phyloP scores from a whole-genome alignment of 208 protist species.

The Acanthamoeba royreba region DNA sequence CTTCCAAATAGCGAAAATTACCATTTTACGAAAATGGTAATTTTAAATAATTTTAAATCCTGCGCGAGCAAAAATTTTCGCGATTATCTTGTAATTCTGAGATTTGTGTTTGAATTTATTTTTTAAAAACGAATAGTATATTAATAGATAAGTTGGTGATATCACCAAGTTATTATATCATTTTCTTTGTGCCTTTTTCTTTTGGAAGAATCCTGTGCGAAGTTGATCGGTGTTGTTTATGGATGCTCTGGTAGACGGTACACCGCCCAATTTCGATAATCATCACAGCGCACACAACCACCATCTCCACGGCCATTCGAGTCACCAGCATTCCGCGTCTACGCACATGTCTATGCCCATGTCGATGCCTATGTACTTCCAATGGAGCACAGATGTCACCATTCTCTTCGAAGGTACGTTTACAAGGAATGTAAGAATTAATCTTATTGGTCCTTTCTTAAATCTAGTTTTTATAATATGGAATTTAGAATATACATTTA shows the following conservation, averaged over 20 bases:
- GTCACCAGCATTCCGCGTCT: not conserved
- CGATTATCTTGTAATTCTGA: too few species aligned
- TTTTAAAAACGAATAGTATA: too few species aligned
- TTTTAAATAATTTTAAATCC: too few species aligned
- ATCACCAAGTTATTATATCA: too few species aligned
- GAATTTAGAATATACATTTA: not conserved
- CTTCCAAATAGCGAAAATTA: too few species aligned
- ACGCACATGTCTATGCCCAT: not conserved
- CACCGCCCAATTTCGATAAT: not conserved
- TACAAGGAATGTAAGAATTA: too few species aligned
- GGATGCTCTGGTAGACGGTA: not conserved
- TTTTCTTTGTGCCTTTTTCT: too few species aligned
- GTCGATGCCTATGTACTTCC: not conserved
- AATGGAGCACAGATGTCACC: not conserved
- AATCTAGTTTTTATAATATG: not conserved
- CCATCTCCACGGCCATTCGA: not conserved
- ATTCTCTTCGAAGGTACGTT: not conserved
- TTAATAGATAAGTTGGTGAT: too few species aligned
- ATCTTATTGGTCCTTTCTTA: not conserved
- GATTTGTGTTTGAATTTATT: too few species aligned
- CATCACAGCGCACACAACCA: not conserved
- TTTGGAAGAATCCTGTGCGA: not conserved
- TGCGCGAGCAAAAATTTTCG: too few species aligned
- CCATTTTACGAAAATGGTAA: too few species aligned
- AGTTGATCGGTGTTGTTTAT: not conserved